These are phyloP conservation scores for Cadophora gregata DNA, from an alignment of 2,329 filamentous ascomycete species.

Conservation along the genomic window DNA sequence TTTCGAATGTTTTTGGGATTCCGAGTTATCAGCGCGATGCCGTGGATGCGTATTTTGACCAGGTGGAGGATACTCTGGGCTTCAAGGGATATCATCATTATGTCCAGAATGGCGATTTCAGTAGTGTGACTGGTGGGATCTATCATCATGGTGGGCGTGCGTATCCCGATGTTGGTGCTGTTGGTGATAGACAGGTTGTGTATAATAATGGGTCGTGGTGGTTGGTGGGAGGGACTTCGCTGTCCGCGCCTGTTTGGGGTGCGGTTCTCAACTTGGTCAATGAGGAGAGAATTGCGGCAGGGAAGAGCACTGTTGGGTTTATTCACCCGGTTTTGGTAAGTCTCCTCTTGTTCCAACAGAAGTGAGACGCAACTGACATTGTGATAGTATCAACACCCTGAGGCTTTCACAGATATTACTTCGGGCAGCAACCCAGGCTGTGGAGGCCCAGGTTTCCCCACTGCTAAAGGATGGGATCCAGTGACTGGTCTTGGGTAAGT, in stretches of 20 bases:
- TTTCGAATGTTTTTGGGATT: slow-evolving; percentile 50
- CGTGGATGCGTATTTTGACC: slow-evolving; percentile 48
- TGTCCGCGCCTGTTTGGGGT: slow-evolving; percentile 51
- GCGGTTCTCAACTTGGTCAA: slow-evolving; percentile 52
- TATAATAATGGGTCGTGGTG: slow-evolving; percentile 39
- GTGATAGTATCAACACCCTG: slow-evolving; percentile 36
- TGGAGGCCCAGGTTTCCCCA: slow-evolving; percentile 46
- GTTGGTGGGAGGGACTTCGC: slow-evolving; percentile 51
- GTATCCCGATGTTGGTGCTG: slow-evolving; percentile 51
- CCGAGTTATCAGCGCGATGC: slow-evolving; percentile 49
- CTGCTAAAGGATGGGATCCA: slow-evolving; percentile 44
- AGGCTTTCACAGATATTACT: slow-evolving; percentile 46
- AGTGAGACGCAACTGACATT: slow-evolving; percentile 23
- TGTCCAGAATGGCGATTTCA: slow-evolving; percentile 43
- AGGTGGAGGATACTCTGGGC: slow-evolving; percentile 41
- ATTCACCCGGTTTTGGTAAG: slow-evolving; percentile 49
- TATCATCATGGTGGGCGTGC: slow-evolving; percentile 51
- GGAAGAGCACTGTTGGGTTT: slow-evolving; percentile 51
- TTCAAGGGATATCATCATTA: slow-evolving; percentile 45
- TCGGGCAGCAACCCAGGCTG: slow-evolving; percentile 41
- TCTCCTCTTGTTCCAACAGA: neutral
- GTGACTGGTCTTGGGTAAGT: slow-evolving; percentile 40
- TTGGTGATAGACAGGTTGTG: slow-evolving; percentile 42
- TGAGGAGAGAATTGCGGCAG: slow-evolving; percentile 48
- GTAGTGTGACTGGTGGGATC: slow-evolving; percentile 41